Evolutionary conservation across 2,329 filamentous ascomycete genomes (phyloP), one percentile per base, ranked within the genome.

Genomic region (Clonostachys solani): DNA sequence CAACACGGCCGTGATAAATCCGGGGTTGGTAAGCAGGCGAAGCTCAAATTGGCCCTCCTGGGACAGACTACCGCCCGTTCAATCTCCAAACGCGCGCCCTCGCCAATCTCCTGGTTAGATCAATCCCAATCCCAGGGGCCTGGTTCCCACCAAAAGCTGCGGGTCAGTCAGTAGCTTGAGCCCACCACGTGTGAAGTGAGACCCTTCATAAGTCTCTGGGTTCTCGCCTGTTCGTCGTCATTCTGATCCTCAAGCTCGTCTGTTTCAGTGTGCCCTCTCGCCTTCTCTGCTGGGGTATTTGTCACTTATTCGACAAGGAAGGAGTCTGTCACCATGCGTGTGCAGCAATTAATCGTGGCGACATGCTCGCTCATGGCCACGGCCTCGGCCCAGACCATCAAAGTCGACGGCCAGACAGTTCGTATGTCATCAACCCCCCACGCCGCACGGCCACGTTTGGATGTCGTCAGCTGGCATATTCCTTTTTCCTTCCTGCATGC

Each of bases 361-460:
- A 50, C 51, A 42, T 44, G 49, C 19, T 52, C 51, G 23, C 48
- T 49, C 18, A 44, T 56, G 44, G 47, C 42, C 41, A 47, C 48
- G 45, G 47, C 50, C 42, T 45, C 48, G 46, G 57, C 58, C 33
- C 57, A 60, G 52, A 61, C 57, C 29, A 56, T 61, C 43, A 51
- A 47, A 42, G 47, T 59, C 42, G 47, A 55, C 43, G 56, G 56
- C 47, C 45, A 55, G 47, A 50, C 53, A 35, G 50, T 59, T 23
- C 46, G 59, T 61, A 43, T 40, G 58, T 49, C n/a, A 29, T 29
- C 23, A 17, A 19, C 19, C 17, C n/a, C 12, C 17, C 15, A 18
- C 36, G 17, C 36, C 36, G 15, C 36, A 38, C 36, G 15, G 17
- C 17, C 36, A n/a, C 36, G 15, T n/a, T 18, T n/a, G 17, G 12